Percentiles rank a stretch among this genome's conserved stretches.
phyloP scores from a whole-genome alignment of 1,284 basidiomycete genomes.

The Lentinula novae-zelandiae region DNA sequence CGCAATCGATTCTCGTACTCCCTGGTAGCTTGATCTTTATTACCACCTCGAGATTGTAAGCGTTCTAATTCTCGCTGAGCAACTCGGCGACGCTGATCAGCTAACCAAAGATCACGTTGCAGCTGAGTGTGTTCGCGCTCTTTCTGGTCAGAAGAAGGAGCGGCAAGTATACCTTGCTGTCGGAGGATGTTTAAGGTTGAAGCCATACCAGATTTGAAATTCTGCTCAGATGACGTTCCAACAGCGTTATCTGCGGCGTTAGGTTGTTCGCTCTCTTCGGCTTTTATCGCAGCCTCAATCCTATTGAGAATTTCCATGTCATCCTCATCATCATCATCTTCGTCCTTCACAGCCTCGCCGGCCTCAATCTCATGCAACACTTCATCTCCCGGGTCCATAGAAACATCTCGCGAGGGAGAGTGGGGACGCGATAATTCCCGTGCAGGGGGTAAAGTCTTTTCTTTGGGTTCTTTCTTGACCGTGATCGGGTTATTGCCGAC shows the following conservation, averaged over 20 bases:
- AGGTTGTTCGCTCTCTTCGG: slow-evolving; percentile 38
- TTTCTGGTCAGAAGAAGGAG: slow-evolving; percentile 60
- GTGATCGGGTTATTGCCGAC: slow-evolving; percentile 65
- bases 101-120: slow-evolving; percentile 89
- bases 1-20: slow-evolving; percentile 93
- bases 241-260: slow-evolving; percentile 30
- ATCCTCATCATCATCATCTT: slow-evolving; percentile 61
- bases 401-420: slow-evolving; percentile 48
- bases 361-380: slow-evolving; percentile 75
- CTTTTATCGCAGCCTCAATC: slow-evolving; percentile 66
- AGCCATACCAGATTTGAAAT: slow-evolving; percentile 80
- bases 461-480: slow-evolving; percentile 52
- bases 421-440: slow-evolving; percentile 30
- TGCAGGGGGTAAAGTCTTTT: slow-evolving; percentile 29
- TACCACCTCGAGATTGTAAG: slow-evolving; percentile 70
- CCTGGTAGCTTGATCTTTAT: slow-evolving; percentile 90
- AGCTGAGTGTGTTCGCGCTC: slow-evolving; percentile 82
- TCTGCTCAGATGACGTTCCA: slow-evolving; percentile 68
- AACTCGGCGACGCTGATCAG: slow-evolving; percentile 74
- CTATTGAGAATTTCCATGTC: slow-evolving; percentile 66
- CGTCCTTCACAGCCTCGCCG: slow-evolving; percentile 78
- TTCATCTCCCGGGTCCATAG: slow-evolving; percentile 60
- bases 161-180: slow-evolving; percentile 85
- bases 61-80: slow-evolving; percentile 80
- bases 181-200: slow-evolving; percentile 86